Conservation (phyloP, 768 basidiomycete genomes). For the Tephrocybe rancida region DNA sequence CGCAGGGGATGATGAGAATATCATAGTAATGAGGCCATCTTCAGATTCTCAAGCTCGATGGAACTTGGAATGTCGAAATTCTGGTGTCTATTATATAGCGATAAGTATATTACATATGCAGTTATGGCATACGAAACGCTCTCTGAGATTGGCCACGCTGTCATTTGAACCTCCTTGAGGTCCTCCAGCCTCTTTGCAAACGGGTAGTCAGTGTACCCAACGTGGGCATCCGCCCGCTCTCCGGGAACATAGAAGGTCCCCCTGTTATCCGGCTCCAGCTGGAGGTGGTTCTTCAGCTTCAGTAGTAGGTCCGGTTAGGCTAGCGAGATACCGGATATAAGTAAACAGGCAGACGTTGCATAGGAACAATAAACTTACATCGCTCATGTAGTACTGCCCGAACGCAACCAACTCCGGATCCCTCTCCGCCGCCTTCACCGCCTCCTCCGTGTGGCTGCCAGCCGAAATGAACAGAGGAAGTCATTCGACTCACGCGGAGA, state of each 20-base stretch:
- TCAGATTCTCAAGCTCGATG: no score
- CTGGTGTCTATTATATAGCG: no score
- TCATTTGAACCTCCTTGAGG: no score
- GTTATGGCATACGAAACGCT: no score
- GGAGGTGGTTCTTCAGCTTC: background rate
- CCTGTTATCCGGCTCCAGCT: slow-evolving; percentile 33
- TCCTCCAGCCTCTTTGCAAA: background rate
- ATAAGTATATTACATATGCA: no score
- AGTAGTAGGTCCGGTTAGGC: slow-evolving; percentile 5
- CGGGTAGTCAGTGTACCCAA: slow-evolving; percentile 34
- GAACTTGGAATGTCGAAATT: no score
- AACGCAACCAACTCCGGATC: slow-evolving; percentile 27
- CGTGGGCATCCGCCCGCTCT: slow-evolving; percentile 18
- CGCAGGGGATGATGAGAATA: no score
- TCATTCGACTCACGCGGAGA: slow-evolving; percentile 34
- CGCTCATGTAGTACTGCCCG: slow-evolving; percentile 31
- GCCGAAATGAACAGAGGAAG: slow-evolving; percentile 45
- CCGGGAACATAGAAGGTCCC: slow-evolving; percentile 40
- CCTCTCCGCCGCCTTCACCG: slow-evolving; percentile 36
- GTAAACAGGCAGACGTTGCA: background rate
- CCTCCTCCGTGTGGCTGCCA: slow-evolving; percentile 44
- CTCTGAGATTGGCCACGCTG: no score
- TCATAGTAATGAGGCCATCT: no score
- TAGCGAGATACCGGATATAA: no score
- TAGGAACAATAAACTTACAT: slow-evolving; percentile 21